Percentiles rank a stretch among this genome's conserved stretches.
phyloP scores from a whole-genome alignment of 148 eudicot species.

The Rhododendron williamsianum region DNA sequence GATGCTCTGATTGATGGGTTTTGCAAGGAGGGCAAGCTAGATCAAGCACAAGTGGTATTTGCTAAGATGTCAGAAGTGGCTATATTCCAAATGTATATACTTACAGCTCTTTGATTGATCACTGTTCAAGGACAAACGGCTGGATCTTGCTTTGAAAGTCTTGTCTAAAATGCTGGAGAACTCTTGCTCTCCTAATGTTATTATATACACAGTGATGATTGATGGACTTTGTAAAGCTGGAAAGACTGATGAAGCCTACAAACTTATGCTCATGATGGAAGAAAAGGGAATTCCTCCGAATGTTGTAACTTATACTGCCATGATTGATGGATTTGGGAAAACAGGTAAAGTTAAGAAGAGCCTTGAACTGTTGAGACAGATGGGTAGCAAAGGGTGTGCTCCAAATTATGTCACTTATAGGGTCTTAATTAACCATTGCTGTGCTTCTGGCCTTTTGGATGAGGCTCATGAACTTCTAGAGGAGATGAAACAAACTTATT shows the following conservation, averaged over 20 bases:
- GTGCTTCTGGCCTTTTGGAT: conserved; percentile 60
- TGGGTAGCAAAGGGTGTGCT: conserved; percentile 70
- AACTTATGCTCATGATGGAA: conserved; percentile 88
- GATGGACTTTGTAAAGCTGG: conserved; percentile 93
- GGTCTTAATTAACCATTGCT: conserved; percentile 74
- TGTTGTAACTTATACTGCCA: conserved; percentile 92
- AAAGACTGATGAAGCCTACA: conserved; percentile 81
- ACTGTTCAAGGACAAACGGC: conserved; percentile 55
- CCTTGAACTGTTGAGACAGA: conserved; percentile 58
- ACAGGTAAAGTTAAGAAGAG: conserved; percentile 66
- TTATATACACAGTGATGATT: conserved; percentile 81
- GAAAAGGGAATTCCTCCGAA: conserved; percentile 83
- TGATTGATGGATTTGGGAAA: conserved; percentile 87
- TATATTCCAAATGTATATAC: conserved; percentile 46
- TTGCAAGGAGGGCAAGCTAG: conserved; percentile 61
- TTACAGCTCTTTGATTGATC: conserved; percentile 55
- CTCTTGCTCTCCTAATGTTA: conserved; percentile 69
- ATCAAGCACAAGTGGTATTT: conserved; percentile 52
- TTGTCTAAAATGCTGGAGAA: conserved; percentile 59
- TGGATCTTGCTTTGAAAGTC: conserved; percentile 51
- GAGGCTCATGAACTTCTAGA: conserved; percentile 73
- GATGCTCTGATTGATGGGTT: conserved; percentile 69
- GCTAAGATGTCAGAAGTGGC: conserved; percentile 50
- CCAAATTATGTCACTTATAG: conserved; percentile 83
- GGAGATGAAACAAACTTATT: conserved; percentile 92